Percentiles rank a stretch among this genome's conserved stretches.
phyloP scores from a whole-genome alignment of 768 basidiomycete genomes.

The Pulveroboletus sp. region DNA sequence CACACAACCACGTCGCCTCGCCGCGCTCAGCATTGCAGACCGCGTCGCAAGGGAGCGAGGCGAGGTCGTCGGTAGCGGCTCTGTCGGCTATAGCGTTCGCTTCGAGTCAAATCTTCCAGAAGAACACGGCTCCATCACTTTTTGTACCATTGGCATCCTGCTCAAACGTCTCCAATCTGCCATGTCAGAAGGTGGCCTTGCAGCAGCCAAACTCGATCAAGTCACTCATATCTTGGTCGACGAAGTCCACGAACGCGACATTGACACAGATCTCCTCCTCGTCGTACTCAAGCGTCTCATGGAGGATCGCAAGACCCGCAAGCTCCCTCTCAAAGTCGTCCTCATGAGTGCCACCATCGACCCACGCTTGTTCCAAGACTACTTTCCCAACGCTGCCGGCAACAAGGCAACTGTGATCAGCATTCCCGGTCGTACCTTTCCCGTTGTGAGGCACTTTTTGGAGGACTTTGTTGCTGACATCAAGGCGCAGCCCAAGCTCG shows the following conservation, averaged over 20 bases:
- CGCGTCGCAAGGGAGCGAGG: slow-evolving; percentile 90
- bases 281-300: slow-evolving; percentile 86
- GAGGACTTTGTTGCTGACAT: slow-evolving; percentile 70
- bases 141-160: slow-evolving; percentile 92
- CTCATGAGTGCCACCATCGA: slow-evolving; percentile 98
- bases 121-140: slow-evolving; percentile 81
- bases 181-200: slow-evolving; percentile 42
- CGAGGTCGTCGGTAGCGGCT: slow-evolving; percentile 57
- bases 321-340: slow-evolving; percentile 77
- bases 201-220: slow-evolving; percentile 54
- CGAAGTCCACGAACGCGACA: slow-evolving; percentile 94
- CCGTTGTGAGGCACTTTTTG: slow-evolving; percentile 78
- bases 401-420: slow-evolving; percentile 68
- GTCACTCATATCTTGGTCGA: slow-evolving; percentile 92
- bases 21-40: slow-evolving; percentile 88
- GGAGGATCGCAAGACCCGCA: slow-evolving; percentile 65
- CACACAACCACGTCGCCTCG: slow-evolving; percentile 89
- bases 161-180: slow-evolving; percentile 81
- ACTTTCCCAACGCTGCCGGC: slow-evolving; percentile 69
- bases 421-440: slow-evolving; percentile 89
- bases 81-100: slow-evolving; percentile 89
- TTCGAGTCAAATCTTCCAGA: slow-evolving; percentile 82
- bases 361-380: slow-evolving; percentile 81
- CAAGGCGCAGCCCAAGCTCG: slow-evolving; percentile 32
- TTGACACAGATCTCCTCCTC: slow-evolving; percentile 87